Base-by-base conservation (phyloP, 352 stramenopile species). In the Albugo candida region DNA sequence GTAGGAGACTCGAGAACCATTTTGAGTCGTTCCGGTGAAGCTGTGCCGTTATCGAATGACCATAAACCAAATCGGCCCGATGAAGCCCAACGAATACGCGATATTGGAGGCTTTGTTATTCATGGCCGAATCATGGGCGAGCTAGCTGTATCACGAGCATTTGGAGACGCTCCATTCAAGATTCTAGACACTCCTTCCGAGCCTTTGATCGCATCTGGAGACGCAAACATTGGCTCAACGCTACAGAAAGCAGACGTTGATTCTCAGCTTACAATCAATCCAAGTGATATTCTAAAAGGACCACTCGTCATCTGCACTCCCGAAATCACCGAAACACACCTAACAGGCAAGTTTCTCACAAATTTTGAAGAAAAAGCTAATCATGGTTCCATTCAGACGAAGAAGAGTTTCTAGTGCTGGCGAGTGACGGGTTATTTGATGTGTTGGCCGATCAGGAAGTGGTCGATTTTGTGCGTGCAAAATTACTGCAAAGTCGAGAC, bases 101-200 rank as follows among this genome's bases (percentile, higher is more conserved):
- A 95, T n/a, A 95, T 89, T 5, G 92, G 92, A 1, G 84, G 74
- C 0, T 87, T 89, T 66, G 76, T 89, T 19, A 87, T 89, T 41
- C 73, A 89, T 37, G 77, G 77, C 31, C 82, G 93, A 43, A 93
- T 98, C 43, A 98, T 98, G 92, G 77, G 77, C 20, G 74, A 91
- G 52, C 58, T 91, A 5, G 77, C 77, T 0, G 77, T 91, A 38
- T 87, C 77, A 10, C 61, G 77, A 13, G 77, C 77, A 0, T 91
- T 91, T 48, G 77, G 77, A 11, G 94, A 98, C 60, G 89, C 85
- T 51, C 94, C 93, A 20, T 97, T 98, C 63, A 98, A 98, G 67
- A 92, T 81, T 37, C 86, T 85, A 52, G 77, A 89, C 19, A 64
- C 82, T 38, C 63, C 70, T 10, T 59, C 67, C 11, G 56, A 59